Evolutionary conservation across 331 rosid genomes (phyloP).

Genomic region (Ulmus americana): DNA sequence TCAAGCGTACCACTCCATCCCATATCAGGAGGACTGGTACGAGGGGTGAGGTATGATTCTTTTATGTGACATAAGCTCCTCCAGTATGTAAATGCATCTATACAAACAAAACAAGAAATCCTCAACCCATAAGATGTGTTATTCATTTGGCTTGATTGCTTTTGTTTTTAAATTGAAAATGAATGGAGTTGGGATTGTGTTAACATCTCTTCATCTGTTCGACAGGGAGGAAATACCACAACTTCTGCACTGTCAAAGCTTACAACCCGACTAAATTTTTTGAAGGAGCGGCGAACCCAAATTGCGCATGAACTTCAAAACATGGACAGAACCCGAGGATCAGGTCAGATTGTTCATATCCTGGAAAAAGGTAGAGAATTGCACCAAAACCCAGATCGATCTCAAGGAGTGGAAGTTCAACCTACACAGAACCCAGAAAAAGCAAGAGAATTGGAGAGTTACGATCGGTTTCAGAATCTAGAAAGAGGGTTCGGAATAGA

Average conservation of each 20-base stretch:
- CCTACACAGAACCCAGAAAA: constrained; percentile 19
- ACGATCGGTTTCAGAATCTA: constrained; percentile 15
- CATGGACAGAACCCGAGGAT: constrained; percentile 40
- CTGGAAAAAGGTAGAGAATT: constrained; percentile 40
- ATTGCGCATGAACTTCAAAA: constrained; percentile 49
- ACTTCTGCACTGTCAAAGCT: constrained; percentile 64
- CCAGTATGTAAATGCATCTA: background rate
- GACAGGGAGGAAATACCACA: constrained; percentile 50
- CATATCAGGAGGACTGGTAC: constrained; percentile 43
- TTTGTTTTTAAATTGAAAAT: background rate
- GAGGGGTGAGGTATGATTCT: constrained; percentile 62
- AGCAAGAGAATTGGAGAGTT: constrained; percentile 20
- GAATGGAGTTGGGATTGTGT: constrained; percentile 7
- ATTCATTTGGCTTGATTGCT: background rate
- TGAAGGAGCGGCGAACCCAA: constrained; percentile 77
- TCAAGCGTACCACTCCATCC: constrained; percentile 20
- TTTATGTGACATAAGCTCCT: constrained; percentile 5
- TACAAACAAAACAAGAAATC: background rate
- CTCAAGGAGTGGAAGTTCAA: constrained; percentile 23
- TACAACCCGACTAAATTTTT: constrained; percentile 67
- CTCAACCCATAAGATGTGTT: background rate
- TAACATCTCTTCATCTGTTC: constrained; percentile 20
- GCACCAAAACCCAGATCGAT: constrained; percentile 27
- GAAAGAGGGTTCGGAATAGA: constrained; percentile 33
- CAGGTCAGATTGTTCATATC: constrained; percentile 25